Base-by-base conservation (phyloP, 345 rosid species). In the Boechera retrofracta region DNA sequence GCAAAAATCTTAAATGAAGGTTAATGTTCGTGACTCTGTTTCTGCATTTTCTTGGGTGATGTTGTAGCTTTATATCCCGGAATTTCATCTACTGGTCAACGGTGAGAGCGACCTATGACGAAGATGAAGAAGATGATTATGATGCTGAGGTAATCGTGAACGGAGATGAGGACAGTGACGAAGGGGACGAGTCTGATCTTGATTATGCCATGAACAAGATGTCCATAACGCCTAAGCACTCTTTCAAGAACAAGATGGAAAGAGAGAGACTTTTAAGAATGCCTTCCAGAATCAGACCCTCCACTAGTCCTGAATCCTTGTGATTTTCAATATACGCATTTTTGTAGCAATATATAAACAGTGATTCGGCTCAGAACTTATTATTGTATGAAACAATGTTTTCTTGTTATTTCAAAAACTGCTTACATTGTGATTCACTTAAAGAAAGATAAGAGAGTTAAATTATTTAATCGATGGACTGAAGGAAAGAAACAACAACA, bases 271-370 rank as follows among this genome's bases (percentile, higher is more conserved):
- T 75, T 26, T 24, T 69, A 67, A 85, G 77, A 70, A 93, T 93
- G 97, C 97, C 97, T 7, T 91, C 91, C 1, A 87, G 53, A 73
- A 81, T 91, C 54, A 78, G 95, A 72, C 95, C 98, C 24, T 91
- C 93, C 10, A 91, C 82, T 15, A 87, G 97, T 76, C 95, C 76
- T 71, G 62, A 72, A 65, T 78, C 81, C 45, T 56, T 70, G 36
- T 77, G 68, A 76, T 53, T 38, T 42, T 63, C 1, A 21, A 5
- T 21, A 24, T 32, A 74, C 51, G 29, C 72, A 75, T 3, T 75
- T 67, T 67, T 67, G 79, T 28, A 47, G 12, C 21, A 10, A 38
- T n/a, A 67, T 38, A 16, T 44, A 41, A 42, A 28, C 6, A 18
- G 54, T 7, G 35, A 28, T 56, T 73, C 16, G 10, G 45, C 31